Evolutionary conservation across 2,329 filamentous ascomycete genomes (phyloP), one percentile per base, ranked within the genome.

Genomic region (Ophiocordyceps unilateralis): DNA sequence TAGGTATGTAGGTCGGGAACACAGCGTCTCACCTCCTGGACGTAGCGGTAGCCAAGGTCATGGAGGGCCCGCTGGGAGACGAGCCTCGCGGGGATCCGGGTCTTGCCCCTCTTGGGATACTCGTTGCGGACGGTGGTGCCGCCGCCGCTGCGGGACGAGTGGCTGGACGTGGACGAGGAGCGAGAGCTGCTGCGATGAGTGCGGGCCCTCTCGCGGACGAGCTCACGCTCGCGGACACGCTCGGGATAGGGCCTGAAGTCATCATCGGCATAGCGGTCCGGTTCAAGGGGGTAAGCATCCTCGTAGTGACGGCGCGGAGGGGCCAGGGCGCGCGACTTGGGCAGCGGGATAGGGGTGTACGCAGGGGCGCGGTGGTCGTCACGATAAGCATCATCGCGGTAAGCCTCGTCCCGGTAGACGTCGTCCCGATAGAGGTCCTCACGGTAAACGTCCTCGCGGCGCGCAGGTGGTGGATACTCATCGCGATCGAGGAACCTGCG

Each of bases 41-140:
- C 73, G 53, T 79, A 95, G 0, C 85, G 84, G 60, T 94, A 94
- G 12, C 83, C 81, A 14, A 93, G 68, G 49, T 94, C 84, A 48
- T 83, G 79, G 28, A 95, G 73, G 2, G 85, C 88, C 47, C 80
- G 72, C 57, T 83, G 81, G 49, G 83, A 83, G 14, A 93, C 84
- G 46, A 94, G 68, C 44, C 81, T 75, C 46, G 76, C 78, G 1
- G 88, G 88, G 58, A 95, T 87, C 51, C 83, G 78, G 14, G 88
- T 95, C 70, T 88, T 93, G 53, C 88, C 88, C 59, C 82, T 87
- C 64, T 83, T 83, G 10, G 82, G 81, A 49, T 83, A 85, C 45
- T 78, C 72, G 59, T 65, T 74, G 53, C 65, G 69, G n/a, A 69
- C 58, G 10, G 68, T 68, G 2, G 69, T 72, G 21, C 66, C 67